Evolutionary conservation across 805 yeast species (phyloP).

Genomic region (Kazachstania bromeliacearum): DNA sequence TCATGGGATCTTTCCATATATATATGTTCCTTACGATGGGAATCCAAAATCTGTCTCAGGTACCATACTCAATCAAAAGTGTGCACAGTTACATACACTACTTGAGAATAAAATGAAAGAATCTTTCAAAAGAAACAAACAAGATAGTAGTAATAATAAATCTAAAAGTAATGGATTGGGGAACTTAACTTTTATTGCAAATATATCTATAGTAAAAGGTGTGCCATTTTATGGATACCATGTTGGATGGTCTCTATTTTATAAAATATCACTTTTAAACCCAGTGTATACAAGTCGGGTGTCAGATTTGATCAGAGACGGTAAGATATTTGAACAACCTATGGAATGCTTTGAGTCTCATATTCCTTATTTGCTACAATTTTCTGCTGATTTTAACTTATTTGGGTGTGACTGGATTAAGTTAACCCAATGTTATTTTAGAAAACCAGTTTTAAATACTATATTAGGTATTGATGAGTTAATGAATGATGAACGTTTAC

Average conservation of each 20-base stretch:
- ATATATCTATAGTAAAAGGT: conserved; percentile 58
- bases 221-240: conserved; percentile 80
- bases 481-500: conserved; percentile 27
- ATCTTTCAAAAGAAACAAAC: conserved; percentile 29
- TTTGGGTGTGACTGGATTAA: conserved; percentile 77
- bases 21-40: conserved; percentile 56
- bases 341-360: conserved; percentile 69
- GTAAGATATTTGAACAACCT: conserved; percentile 31
- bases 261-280: conserved; percentile 58
- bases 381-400: conserved; percentile 71
- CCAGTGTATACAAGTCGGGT: conserved; percentile 52
- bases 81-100: conserved; percentile 33
- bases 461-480: conserved; percentile 23
- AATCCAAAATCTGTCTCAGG: conserved; percentile 17
- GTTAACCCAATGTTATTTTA: conserved; percentile 38
- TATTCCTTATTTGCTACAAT: conserved; percentile 66
- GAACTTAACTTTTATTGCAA: conserved; percentile 42
- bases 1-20: conserved; percentile 78
- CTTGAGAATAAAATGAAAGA: conserved; percentile 37
- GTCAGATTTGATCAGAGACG: conserved; percentile 39
- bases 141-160: neutral
- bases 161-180: conserved; percentile 4
- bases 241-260: conserved; percentile 50
- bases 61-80: conserved; percentile 24
- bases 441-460: conserved; percentile 44